Evolutionary conservation across 2,329 filamentous ascomycete species (phyloP), one percentile per base, ranked within the genome.

Genomic region (Beauveria sp.): DNA sequence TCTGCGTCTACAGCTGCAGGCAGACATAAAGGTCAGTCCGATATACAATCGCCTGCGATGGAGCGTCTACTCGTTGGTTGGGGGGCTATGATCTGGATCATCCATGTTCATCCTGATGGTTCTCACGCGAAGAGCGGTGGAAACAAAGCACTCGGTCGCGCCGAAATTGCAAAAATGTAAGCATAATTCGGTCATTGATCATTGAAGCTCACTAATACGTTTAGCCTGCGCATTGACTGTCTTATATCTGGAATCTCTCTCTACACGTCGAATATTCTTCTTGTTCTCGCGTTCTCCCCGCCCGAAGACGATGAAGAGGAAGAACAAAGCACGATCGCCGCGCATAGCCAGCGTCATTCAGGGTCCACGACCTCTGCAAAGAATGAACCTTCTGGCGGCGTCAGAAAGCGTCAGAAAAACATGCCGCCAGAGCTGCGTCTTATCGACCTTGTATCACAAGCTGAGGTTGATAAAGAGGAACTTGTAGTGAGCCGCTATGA

Each of bases 161-260:
- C 91, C 55, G 91, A 97, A 72, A 93, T 98, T 71, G 86, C 91
- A 64, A 96, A 96, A 75, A 93, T 93, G 90, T 96, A 73, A 82
- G 90, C 24, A 4, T 12, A 2, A 18, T 22, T 53, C 20, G 26
- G 16, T 0, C 49, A 12, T 51, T 14, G 4, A 24, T n/a, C 55
- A 30, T 18, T 16, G 20, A 30, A n/a, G 34, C 49, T 26, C 47
- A 50, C 72, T 75, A 67, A 75, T 71, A 26, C n/a, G 65, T 28
- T 20, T 66, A 93, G 89, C 75, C 84, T 98, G 75, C 90, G 92
- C 70, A 96, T 95, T 76, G 95, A 99, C 78, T 98, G 95, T 80
- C 92, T 96, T 73, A 91, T 99, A 79, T 96, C 95, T 72, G 95
- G 95, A 70, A 89, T 99, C 75, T 96, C 93, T 66, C 82, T 99